Percentiles rank a stretch among this genome's conserved stretches.
phyloP scores from a whole-genome alignment of 1,284 basidiomycete species.

The Ustanciosporium gigantosporum region DNA sequence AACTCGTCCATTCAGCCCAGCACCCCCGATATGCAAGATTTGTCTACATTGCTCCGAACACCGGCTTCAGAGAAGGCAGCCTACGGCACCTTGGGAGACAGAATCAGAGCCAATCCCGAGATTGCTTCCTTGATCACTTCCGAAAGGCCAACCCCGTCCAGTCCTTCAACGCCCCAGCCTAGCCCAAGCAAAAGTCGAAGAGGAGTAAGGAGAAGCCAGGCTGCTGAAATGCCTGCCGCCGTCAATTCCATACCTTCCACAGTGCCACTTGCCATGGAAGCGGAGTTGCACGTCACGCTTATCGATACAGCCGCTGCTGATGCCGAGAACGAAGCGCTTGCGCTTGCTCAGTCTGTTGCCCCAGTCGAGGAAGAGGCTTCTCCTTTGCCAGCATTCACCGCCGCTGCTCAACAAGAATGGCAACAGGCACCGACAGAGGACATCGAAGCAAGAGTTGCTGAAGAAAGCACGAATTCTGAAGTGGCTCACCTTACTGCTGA shows the following conservation, averaged over 20 bases:
- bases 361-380: too few species aligned
- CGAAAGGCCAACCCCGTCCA: too few species aligned
- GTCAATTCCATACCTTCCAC: neutral
- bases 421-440: too few species aligned
- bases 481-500: too few species aligned
- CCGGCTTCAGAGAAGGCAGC: conserved; percentile 4
- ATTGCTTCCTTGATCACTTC: conserved; percentile 8
- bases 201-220: conserved; percentile 19
- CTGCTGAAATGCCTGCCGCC: conserved; percentile 11
- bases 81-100: conserved; percentile 24
- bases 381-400: too few species aligned
- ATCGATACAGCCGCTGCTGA: conserved; percentile 19
- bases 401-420: too few species aligned
- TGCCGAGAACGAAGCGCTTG: conserved; percentile 21
- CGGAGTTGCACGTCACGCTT: conserved; percentile 27
- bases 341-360: too few species aligned
- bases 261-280: conserved; percentile 8
- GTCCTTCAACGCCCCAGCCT: conserved; percentile 7
- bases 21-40: conserved; percentile 23
- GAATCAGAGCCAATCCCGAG: conserved; percentile 27
- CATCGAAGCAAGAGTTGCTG: too few species aligned
- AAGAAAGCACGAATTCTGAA: too few species aligned
- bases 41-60: conserved; percentile 6
- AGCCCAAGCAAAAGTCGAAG: neutral
- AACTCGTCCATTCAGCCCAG: conserved; percentile 5